Conservation (phyloP, 805 yeast species). For the Candida taoyuanica region DNA sequence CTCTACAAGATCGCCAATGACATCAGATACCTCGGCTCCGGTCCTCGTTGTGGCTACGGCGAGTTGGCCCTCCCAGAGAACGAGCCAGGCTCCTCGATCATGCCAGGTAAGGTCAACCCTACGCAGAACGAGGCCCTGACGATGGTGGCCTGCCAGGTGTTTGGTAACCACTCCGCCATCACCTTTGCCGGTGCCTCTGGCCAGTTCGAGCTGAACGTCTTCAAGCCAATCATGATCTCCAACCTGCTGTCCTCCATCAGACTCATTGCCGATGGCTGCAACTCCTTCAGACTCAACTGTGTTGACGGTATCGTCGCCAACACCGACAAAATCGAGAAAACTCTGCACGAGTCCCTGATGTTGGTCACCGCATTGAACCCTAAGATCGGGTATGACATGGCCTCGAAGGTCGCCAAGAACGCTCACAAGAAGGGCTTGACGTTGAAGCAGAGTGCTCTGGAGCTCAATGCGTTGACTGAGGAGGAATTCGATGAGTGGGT, state of each 20-base stretch:
- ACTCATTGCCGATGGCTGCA: slow-evolving; percentile 81
- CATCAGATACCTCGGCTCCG: slow-evolving; percentile 96
- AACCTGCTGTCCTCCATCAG: slow-evolving; percentile 86
- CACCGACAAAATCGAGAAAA: slow-evolving; percentile 77
- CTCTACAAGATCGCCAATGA: slow-evolving; percentile 96
- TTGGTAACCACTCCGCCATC: slow-evolving; percentile 93
- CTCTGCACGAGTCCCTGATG: slow-evolving; percentile 93
- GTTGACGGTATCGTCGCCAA: slow-evolving; percentile 93
- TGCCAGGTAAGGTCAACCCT: slow-evolving; percentile 99
- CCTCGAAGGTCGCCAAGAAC: slow-evolving; percentile 96
- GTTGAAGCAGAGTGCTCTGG: slow-evolving; percentile 89
- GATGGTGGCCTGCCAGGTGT: slow-evolving; percentile 96
- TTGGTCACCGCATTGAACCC: slow-evolving; percentile 98
- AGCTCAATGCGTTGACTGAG: slow-evolving; percentile 76
- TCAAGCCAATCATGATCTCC: slow-evolving; percentile 93
- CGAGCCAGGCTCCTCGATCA: slow-evolving; percentile 98
- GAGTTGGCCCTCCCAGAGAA: slow-evolving; percentile 94
- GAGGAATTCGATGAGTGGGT: slow-evolving; percentile 96
- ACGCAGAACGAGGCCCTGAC: slow-evolving; percentile 98
- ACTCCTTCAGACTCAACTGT: slow-evolving; percentile 91
- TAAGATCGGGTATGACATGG: slow-evolving; percentile 96
- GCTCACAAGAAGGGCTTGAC: slow-evolving; percentile 98
- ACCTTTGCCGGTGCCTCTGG: slow-evolving; percentile 98
- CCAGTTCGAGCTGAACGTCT: slow-evolving; percentile 96
- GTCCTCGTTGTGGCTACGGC: slow-evolving; percentile 99